Conservation (phyloP, 2,329 filamentous ascomycete genomes). For the Apiospora kogelbergensis region DNA sequence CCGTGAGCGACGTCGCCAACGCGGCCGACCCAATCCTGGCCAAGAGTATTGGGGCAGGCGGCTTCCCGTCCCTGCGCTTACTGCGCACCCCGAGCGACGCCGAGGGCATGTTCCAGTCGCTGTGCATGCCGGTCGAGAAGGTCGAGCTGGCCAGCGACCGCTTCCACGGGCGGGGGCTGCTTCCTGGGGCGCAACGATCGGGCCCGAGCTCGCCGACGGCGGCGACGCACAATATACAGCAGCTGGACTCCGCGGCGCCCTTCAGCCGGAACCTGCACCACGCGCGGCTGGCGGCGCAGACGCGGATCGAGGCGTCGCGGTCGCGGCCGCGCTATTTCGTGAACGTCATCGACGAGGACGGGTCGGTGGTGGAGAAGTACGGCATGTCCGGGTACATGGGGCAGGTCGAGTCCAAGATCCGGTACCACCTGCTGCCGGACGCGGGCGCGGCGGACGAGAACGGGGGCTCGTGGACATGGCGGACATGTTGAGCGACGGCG, state of each 20-base stretch:
- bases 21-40: slow-evolving; percentile 63
- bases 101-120: slow-evolving; percentile 65
- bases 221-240: slow-evolving; percentile 15
- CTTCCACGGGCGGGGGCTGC: slow-evolving; percentile 37
- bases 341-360: slow-evolving; percentile 53
- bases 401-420: slow-evolving; percentile 54
- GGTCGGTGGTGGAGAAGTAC: slow-evolving; percentile 50
- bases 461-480: slow-evolving; percentile 52
- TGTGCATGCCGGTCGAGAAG: slow-evolving; percentile 63
- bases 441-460: slow-evolving; percentile 54
- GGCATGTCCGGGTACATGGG: slow-evolving; percentile 64
- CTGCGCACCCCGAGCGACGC: slow-evolving; percentile 69
- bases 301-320: slow-evolving; percentile 60
- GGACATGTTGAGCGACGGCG: slow-evolving; percentile 48
- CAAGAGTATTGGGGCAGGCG: slow-evolving; percentile 57
- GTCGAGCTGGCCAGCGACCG: slow-evolving; percentile 53
- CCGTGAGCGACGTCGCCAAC: slow-evolving; percentile 43
- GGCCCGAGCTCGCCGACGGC: slow-evolving; percentile 33
- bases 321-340: slow-evolving; percentile 56
- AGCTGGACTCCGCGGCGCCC: slow-evolving; percentile 33
- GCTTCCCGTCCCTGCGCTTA: slow-evolving; percentile 61
- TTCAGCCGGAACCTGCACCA: slow-evolving; percentile 37
- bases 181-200: slow-evolving; percentile 21
- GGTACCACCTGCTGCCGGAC: slow-evolving; percentile 62
- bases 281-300: slow-evolving; percentile 64